phyloP scores from a whole-genome alignment of 208 protist species.

The Acanthamoeba royreba region DNA sequence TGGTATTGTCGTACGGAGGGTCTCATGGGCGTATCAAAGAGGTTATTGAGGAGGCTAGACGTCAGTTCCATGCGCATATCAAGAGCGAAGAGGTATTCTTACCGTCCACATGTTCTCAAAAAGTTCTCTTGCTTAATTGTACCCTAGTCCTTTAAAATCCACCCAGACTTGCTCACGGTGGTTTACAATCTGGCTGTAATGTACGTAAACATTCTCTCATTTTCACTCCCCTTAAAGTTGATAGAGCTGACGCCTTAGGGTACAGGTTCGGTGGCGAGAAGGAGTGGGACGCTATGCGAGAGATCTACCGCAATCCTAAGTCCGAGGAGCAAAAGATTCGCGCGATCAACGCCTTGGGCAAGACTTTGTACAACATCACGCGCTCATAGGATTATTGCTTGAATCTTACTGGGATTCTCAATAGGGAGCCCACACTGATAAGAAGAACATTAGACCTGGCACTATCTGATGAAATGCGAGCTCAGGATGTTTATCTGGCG shows the following conservation, averaged over 20 bases:
- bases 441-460: background rate
- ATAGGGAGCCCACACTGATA: background rate
- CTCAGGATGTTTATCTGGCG: background rate
- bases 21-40: background rate
- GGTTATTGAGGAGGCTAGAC: background rate
- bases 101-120: background rate
- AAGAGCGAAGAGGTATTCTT: background rate
- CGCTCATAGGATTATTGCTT: background rate
- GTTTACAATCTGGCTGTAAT: constrained; percentile 37
- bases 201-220: background rate
- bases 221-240: background rate
- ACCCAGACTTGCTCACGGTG: constrained; percentile 5
- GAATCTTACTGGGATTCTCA: background rate
- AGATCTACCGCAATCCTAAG: constrained; percentile 20
- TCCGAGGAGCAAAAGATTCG: constrained; percentile 6
- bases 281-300: constrained; percentile 20
- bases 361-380: background rate
- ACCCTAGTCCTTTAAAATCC: background rate
- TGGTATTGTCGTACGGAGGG: background rate
- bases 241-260: background rate
- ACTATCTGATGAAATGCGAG: constrained; percentile 21
- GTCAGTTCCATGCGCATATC: background rate
- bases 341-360: background rate
- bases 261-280: constrained; percentile 34
- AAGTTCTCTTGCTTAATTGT: background rate